These are phyloP conservation scores for Aspergillus proliferans DNA, from an alignment of 2,329 filamentous ascomycete species.

Conservation along the genomic window DNA sequence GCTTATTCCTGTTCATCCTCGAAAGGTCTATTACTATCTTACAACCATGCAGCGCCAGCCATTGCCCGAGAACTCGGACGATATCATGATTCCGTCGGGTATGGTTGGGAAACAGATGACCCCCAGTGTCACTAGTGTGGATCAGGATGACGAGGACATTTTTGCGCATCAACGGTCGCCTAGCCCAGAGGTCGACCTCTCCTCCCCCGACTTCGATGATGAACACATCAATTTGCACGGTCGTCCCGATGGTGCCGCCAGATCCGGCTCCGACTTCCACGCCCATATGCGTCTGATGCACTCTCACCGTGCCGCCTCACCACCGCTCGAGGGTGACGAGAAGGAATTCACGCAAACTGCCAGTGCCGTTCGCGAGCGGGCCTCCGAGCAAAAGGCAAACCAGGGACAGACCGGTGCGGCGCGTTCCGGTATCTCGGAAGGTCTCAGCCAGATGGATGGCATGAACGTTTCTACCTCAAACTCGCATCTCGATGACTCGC, in stretches of 20 bases:
- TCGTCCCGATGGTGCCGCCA: slow-evolving; percentile 55
- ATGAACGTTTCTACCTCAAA: slow-evolving; percentile 19
- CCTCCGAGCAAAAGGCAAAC: slow-evolving; percentile 32
- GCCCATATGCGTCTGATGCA: slow-evolving; percentile 56
- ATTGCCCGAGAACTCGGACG: slow-evolving; percentile 61
- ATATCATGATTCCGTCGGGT: slow-evolving; percentile 41
- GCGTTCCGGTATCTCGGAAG: slow-evolving; percentile 34
- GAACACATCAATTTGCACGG: slow-evolving; percentile 49
- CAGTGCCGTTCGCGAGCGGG: slow-evolving; percentile 64
- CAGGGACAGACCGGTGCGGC: slow-evolving; percentile 22
- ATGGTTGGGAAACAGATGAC: slow-evolving; percentile 63
- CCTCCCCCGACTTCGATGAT: slow-evolving; percentile 77
- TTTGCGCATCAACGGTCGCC: slow-evolving; percentile 56
- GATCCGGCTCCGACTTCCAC: slow-evolving; percentile 38
- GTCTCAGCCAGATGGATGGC: slow-evolving; percentile 34
- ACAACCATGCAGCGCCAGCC: slow-evolving; percentile 80
- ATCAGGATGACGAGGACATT: slow-evolving; percentile 65
- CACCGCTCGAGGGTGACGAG: slow-evolving; percentile 88
- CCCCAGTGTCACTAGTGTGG: slow-evolving; percentile 70
- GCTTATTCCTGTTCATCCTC: slow-evolving; percentile 83
- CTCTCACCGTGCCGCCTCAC: slow-evolving; percentile 69
- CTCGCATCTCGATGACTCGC: slow-evolving; percentile 27
- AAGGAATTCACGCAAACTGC: slow-evolving; percentile 96
- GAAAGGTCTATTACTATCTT: slow-evolving; percentile 93
- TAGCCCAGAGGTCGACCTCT: slow-evolving; percentile 89